A percentile compares a stretch with the other conserved stretches of the same genome.
Evolutionary conservation across 169 alveolate genomes (phyloP).

Genomic region (Plasmodium yoelii): DNA sequence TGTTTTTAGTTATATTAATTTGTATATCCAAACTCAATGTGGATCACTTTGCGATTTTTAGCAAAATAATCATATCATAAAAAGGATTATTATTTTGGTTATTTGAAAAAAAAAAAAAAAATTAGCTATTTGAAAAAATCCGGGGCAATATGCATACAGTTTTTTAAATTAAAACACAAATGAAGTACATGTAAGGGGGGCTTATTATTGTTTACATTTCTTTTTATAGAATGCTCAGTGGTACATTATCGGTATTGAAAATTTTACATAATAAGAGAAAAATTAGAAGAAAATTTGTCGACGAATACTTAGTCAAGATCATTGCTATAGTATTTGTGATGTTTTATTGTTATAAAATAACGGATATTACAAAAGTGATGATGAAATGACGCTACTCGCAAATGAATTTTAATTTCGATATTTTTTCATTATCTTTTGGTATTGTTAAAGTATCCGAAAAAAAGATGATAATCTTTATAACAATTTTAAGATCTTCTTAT

Average conservation of each 20-base stretch:
- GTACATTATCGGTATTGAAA: conserved; percentile 64
- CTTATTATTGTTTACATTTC: background rate
- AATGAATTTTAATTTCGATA: conserved; percentile 32
- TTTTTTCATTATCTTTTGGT: conserved; percentile 6
- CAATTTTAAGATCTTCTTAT: background rate
- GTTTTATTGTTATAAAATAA: conserved; percentile 72
- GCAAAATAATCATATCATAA: too few species aligned
- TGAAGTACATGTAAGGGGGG: too few species aligned
- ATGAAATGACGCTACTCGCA: conserved; percentile 73
- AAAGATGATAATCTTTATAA: conserved; percentile 40
- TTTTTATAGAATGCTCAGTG: conserved; percentile 1
- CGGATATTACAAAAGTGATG: conserved; percentile 77
- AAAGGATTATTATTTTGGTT: too few species aligned
- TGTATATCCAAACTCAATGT: too few species aligned
- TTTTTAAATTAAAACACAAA: too few species aligned
- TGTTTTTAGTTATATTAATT: too few species aligned
- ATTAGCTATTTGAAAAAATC: too few species aligned
- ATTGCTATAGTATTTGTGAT: conserved; percentile 78
- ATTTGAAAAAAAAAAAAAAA: too few species aligned
- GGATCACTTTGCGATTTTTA: too few species aligned
- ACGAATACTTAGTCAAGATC: conserved; percentile 80
- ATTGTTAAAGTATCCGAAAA: conserved; percentile 51
- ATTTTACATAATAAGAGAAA: conserved; percentile 10
- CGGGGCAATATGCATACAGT: too few species aligned
- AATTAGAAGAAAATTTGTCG: background rate